Percentiles rank a stretch among this genome's conserved stretches.
These are phyloP conservation scores for Paramecium bursaria DNA, from an alignment of 73 alveolate species.

Conservation along the genomic window DNA sequence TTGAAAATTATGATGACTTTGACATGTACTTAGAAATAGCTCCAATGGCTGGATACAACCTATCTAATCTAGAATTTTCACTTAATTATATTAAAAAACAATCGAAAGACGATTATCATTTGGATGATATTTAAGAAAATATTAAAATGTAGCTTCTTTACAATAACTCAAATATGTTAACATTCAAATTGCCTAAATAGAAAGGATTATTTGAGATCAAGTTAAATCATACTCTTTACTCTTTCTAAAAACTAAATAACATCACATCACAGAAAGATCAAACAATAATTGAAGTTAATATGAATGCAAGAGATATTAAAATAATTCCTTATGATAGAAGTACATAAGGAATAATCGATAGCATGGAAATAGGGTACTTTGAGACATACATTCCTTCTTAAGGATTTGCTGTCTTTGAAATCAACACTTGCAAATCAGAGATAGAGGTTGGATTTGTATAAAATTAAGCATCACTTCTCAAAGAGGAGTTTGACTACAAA, in stretches of 20 bases:
- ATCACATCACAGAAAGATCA: background rate
- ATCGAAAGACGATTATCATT: conserved; percentile 12
- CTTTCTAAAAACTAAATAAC: background rate
- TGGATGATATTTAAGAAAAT: background rate
- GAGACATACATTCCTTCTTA: conserved; percentile 4
- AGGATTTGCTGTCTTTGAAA: conserved; percentile 1
- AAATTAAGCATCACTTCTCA: background rate
- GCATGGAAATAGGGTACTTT: background rate
- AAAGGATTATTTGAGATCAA: conserved; percentile 33
- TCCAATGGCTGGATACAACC: background rate
- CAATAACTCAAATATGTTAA: too few relatives aligned
- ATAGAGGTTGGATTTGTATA: background rate
- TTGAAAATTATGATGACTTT: conserved; percentile 28
- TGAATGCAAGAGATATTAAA: background rate
- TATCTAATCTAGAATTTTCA: background rate
- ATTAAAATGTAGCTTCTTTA: too few relatives aligned
- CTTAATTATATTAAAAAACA: background rate
- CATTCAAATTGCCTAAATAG: conserved; percentile 24
- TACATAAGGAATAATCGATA: background rate
- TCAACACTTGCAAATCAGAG: conserved; percentile 26
- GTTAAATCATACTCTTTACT: too few relatives aligned
- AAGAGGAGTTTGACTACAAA: conserved; percentile 20
- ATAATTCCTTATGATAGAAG: conserved; percentile 15
- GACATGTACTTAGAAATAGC: background rate
- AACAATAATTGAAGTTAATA: conserved; percentile 17